These are phyloP conservation scores for Capsella rubella DNA, from an alignment of 441 rosid species.

Conservation along the genomic window DNA sequence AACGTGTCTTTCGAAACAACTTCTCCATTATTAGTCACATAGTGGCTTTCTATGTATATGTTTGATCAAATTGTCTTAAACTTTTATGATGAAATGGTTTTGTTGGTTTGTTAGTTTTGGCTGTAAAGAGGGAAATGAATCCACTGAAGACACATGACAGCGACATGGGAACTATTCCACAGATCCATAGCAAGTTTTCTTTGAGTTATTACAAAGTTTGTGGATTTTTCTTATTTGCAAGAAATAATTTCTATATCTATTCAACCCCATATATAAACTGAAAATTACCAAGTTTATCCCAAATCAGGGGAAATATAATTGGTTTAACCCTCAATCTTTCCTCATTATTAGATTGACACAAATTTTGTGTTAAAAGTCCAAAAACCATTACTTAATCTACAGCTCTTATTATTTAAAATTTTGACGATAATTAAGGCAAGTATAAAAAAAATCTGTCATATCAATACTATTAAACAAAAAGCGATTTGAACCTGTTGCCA, in stretches of 20 bases:
- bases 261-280: too few relatives aligned
- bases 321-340: too few relatives aligned
- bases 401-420: too few relatives aligned
- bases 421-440: too few relatives aligned
- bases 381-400: too few relatives aligned
- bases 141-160: background rate
- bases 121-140: slow-evolving; percentile 26
- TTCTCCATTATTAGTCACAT: slow-evolving; percentile 28
- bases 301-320: too few relatives aligned
- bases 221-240: background rate
- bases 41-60: slow-evolving; percentile 22
- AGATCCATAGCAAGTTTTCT: background rate
- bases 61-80: slow-evolving; percentile 24
- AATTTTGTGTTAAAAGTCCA: too few relatives aligned
- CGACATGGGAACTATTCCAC: background rate
- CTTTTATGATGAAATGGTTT: slow-evolving; percentile 23
- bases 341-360: too few relatives aligned
- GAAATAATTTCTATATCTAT: background rate
- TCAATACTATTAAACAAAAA: too few relatives aligned
- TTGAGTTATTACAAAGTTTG: background rate
- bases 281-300: too few relatives aligned
- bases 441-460: too few relatives aligned
- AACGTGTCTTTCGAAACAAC: slow-evolving; percentile 26
- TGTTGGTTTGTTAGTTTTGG: slow-evolving; percentile 31
- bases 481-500: too few relatives aligned